phyloP scores from a whole-genome alignment of 352 stramenopile species.

The Pythium diclinum region DNA sequence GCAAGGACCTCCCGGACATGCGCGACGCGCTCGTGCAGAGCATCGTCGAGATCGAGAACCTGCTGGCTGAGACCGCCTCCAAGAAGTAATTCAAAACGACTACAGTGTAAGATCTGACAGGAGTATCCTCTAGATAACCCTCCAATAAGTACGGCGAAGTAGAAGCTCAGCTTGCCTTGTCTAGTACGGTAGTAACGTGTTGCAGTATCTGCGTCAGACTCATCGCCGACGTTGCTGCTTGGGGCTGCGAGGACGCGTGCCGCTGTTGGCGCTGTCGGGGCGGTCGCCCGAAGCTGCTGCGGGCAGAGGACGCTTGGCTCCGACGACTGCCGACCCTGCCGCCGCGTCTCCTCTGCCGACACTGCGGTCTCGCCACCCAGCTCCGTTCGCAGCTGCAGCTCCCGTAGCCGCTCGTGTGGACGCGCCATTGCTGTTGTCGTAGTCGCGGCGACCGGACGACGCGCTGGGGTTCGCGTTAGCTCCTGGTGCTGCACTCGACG shows the following conservation, averaged over 20 bases:
- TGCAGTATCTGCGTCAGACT: constrained; percentile 8
- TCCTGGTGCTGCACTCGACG: constrained; percentile 1
- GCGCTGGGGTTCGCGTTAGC: background rate
- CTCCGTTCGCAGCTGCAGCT: background rate
- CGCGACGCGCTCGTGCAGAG: constrained; percentile 73
- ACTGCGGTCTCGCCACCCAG: constrained; percentile 25
- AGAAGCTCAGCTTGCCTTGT: background rate
- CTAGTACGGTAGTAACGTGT: background rate
- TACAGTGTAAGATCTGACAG: background rate
- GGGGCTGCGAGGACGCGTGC: constrained; percentile 35
- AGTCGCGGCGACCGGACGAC: constrained; percentile 20
- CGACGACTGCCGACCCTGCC: background rate
- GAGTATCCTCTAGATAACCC: background rate
- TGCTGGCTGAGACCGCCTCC: constrained; percentile 44
- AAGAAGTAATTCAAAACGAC: constrained; percentile 8
- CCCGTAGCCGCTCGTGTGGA: background rate
- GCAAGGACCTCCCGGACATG: constrained; percentile 67
- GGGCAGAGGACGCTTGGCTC: constrained; percentile 4
- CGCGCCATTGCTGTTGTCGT: constrained; percentile 18
- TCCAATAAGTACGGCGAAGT: background rate
- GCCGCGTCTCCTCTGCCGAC: constrained; percentile 20
- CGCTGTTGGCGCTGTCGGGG: constrained; percentile 24
- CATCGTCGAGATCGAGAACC: constrained; percentile 62
- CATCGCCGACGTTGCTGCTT: constrained; percentile 51
- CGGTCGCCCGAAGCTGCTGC: constrained; percentile 10